These are phyloP conservation scores for Beauveria scarabaeidicola DNA, from an alignment of 2,329 filamentous ascomycete species.

Conservation along the genomic window DNA sequence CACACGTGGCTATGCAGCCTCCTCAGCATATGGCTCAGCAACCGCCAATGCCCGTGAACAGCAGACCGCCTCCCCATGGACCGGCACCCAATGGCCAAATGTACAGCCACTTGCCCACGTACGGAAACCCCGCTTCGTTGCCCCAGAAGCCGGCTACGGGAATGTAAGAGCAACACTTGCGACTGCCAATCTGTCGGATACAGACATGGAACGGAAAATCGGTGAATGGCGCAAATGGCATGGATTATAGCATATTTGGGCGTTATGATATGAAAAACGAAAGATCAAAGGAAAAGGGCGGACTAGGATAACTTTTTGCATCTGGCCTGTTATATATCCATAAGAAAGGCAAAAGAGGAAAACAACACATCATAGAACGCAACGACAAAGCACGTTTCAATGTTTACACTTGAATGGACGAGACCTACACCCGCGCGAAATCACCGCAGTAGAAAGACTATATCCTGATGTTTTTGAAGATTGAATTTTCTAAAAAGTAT, in stretches of 20 bases:
- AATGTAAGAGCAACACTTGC: slow-evolving; percentile 27
- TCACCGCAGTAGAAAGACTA: slow-evolving; percentile 13
- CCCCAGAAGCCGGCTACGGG: slow-evolving; percentile 50
- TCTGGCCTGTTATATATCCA: slow-evolving; percentile 2
- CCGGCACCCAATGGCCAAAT: slow-evolving; percentile 33
- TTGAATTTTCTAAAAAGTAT: slow-evolving; percentile 10
- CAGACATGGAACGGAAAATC: not conserved
- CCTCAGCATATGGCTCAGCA: slow-evolving; percentile 31
- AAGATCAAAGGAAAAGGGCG: slow-evolving; percentile 20
- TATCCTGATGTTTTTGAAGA: slow-evolving; percentile 24
- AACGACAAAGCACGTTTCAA: not conserved
- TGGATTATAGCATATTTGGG: slow-evolving; percentile 26
- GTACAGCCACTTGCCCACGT: slow-evolving; percentile 45
- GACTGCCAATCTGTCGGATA: not conserved
- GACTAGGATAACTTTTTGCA: slow-evolving; percentile 20
- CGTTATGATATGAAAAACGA: slow-evolving; percentile 22
- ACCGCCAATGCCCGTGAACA: slow-evolving; percentile 33
- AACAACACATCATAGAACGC: slow-evolving; percentile 7
- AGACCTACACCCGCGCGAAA: not conserved
- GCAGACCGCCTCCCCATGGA: slow-evolving; percentile 31
- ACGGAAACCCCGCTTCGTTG: slow-evolving; percentile 51
- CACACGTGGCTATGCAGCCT: slow-evolving; percentile 25
- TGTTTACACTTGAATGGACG: not conserved
- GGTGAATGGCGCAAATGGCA: slow-evolving; percentile 26
- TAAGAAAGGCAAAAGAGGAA: not conserved